Evolutionary conservation across 1,284 basidiomycete genomes (phyloP).

Genomic region (Ganoderma sp.): DNA sequence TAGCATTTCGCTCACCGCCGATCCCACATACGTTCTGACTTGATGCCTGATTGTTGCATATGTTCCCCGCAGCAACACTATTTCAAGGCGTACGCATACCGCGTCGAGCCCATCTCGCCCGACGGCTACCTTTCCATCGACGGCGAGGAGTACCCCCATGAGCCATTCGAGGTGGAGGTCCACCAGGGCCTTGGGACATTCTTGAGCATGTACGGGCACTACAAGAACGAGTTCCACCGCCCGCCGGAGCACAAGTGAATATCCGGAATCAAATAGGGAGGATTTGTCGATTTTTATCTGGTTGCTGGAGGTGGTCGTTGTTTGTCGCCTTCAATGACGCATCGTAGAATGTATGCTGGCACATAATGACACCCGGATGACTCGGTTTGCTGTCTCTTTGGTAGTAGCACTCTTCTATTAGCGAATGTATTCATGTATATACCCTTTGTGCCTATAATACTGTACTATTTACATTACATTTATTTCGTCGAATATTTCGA

Average conservation of each 20-base stretch:
- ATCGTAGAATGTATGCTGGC: neutral
- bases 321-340: neutral
- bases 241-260: conserved; percentile 15
- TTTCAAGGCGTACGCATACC: conserved; percentile 79
- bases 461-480: neutral
- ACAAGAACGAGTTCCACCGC: conserved; percentile 56
- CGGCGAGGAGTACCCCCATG: conserved; percentile 84
- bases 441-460: conserved; percentile 8
- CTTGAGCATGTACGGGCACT: conserved; percentile 73
- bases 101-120: conserved; percentile 65
- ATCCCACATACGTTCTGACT: neutral
- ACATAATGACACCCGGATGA: neutral
- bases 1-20: neutral
- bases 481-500: neutral
- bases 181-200: conserved; percentile 73
- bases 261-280: neutral
- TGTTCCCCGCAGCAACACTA: conserved; percentile 67
- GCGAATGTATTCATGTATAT: conserved; percentile 7
- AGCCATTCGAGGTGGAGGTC: conserved; percentile 86
- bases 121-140: conserved; percentile 74
- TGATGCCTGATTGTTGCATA: neutral
- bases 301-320: neutral
- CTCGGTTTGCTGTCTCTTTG: neutral
- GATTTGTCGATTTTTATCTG: neutral
- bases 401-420: neutral